phyloP scores from a whole-genome alignment of 1,139 yeast species.

The Geotrichum siamense region DNA sequence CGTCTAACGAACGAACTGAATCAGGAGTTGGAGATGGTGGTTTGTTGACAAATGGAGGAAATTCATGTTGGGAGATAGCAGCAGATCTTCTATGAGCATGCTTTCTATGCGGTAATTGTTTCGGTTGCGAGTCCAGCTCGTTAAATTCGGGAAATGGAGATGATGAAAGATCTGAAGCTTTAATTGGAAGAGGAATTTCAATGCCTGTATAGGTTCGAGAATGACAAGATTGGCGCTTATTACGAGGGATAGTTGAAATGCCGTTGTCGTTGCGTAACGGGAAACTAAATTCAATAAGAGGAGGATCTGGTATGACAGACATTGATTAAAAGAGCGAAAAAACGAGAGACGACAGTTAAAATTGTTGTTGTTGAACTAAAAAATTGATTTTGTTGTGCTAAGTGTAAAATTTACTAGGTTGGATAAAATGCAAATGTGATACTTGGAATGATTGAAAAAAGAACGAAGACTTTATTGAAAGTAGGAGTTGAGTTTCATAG shows the following conservation, averaged over 20 bases:
- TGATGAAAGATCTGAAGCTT: conserved; percentile 2
- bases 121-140: neutral
- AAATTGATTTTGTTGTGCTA: too few relatives aligned
- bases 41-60: neutral
- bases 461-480: too few relatives aligned
- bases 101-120: conserved; percentile 15
- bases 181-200: conserved; percentile 9
- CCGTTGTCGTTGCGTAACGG: conserved; percentile 7
- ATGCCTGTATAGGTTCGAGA: conserved; percentile 14
- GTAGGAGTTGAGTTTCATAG: too few relatives aligned
- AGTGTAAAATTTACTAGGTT: too few relatives aligned
- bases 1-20: conserved; percentile 1
- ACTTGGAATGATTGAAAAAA: too few relatives aligned
- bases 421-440: too few relatives aligned
- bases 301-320: neutral
- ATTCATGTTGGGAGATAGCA: conserved; percentile 29
- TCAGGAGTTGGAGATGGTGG: conserved; percentile 6
- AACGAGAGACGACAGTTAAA: neutral
- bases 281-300: conserved; percentile 12
- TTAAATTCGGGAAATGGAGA: conserved; percentile 2
- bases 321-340: neutral
- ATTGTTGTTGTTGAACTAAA: neutral
- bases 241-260: neutral
- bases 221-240: conserved; percentile 3
- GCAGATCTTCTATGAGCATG: conserved; percentile 35